A percentile compares a stretch with the other conserved stretches of the same genome.
Conservation (phyloP, 371 early-diverging fungal species). For the Mucor sp. region DNA sequence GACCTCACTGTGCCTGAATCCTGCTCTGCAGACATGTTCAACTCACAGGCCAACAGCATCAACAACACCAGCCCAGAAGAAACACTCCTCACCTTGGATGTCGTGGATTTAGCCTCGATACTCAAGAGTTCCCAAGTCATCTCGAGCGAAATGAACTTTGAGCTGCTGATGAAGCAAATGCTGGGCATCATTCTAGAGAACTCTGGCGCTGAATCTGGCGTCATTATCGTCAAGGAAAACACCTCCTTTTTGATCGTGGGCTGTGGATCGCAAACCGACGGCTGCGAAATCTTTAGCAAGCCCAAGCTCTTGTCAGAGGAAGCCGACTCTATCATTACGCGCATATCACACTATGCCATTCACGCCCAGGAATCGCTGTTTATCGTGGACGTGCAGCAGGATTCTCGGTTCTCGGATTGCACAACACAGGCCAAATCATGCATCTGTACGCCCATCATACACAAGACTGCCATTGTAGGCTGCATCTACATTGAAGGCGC, state of each 20-base stretch:
- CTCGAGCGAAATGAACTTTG: slow-evolving; percentile 58
- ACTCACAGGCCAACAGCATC: slow-evolving; percentile 1
- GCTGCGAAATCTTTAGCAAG: slow-evolving; percentile 39
- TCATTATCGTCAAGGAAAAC: slow-evolving; percentile 51
- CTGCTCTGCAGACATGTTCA: not conserved
- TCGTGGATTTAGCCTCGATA: slow-evolving; percentile 51
- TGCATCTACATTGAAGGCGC: slow-evolving; percentile 63
- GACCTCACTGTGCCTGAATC: slow-evolving; percentile 9
- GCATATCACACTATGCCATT: slow-evolving; percentile 44
- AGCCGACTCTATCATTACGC: slow-evolving; percentile 37
- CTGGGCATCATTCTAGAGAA: slow-evolving; percentile 53
- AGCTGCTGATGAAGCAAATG: slow-evolving; percentile 53
- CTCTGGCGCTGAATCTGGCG: slow-evolving; percentile 51
- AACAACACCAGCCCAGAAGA: slow-evolving; percentile 37
- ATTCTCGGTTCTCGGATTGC: slow-evolving; percentile 45
- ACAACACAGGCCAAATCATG: slow-evolving; percentile 43
- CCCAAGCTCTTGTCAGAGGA: slow-evolving; percentile 44
- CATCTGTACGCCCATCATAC: slow-evolving; percentile 60
- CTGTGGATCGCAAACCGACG: slow-evolving; percentile 40
- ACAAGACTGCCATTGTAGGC: slow-evolving; percentile 58
- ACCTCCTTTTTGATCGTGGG: slow-evolving; percentile 44
- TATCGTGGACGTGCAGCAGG: slow-evolving; percentile 42
- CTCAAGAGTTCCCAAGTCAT: slow-evolving; percentile 55
- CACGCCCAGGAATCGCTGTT: slow-evolving; percentile 44
- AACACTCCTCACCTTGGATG: slow-evolving; percentile 43